These are phyloP conservation scores for Lasiodiplodia theobromae DNA, from an alignment of 2,329 filamentous ascomycete genomes.

Conservation along the genomic window DNA sequence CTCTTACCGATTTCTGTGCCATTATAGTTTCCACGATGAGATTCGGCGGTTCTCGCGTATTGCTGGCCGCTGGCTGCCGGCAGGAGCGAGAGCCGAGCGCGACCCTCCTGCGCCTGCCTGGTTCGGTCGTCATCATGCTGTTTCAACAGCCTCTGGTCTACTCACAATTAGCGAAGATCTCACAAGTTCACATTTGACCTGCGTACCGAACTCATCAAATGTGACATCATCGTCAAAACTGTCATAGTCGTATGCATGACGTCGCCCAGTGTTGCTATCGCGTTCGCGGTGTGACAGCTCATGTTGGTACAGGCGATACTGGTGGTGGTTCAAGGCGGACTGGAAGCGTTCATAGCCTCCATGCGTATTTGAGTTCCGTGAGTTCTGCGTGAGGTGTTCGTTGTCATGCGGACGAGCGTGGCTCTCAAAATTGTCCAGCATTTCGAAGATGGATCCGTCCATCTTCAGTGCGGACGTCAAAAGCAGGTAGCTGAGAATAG, in stretches of 20 bases:
- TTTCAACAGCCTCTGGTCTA: slow-evolving; percentile 47
- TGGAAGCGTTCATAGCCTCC: background rate
- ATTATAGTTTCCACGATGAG: background rate
- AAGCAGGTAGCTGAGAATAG: background rate
- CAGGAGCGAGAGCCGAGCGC: slow-evolving; percentile 48
- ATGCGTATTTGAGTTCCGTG: background rate
- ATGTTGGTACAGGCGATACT: background rate
- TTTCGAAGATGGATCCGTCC: slow-evolving; percentile 28
- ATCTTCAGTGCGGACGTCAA: background rate
- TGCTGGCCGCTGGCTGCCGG: slow-evolving; percentile 30
- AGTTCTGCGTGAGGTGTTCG: background rate
- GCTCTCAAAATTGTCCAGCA: slow-evolving; percentile 19
- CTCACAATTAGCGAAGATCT: background rate
- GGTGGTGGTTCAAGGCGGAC: background rate
- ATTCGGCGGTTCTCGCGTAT: background rate
- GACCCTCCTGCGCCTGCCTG: slow-evolving; percentile 44
- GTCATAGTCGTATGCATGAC: background rate
- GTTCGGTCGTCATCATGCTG: slow-evolving; percentile 43
- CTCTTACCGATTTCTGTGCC: background rate
- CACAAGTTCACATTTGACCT: background rate
- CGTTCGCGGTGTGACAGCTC: background rate
- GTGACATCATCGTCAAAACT: background rate
- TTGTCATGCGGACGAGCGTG: background rate
- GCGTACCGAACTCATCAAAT: slow-evolving; percentile 20
- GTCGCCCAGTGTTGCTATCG: background rate